phyloP scores from a whole-genome alignment of 805 yeast species.

The Torulaspora franciscae region DNA sequence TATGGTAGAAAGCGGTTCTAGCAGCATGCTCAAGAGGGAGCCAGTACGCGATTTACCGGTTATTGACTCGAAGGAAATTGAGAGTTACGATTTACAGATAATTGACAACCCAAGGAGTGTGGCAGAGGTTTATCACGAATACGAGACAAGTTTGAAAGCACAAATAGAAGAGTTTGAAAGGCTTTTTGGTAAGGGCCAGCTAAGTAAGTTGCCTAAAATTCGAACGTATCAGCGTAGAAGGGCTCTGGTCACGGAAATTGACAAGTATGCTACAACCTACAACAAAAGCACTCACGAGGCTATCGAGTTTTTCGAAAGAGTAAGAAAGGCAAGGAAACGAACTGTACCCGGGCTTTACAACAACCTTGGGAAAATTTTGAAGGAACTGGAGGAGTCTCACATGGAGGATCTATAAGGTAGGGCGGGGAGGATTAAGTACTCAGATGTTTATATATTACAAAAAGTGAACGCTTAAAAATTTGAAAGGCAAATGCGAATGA shows the following conservation, averaged over 20 bases:
- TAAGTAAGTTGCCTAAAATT: constrained; percentile 34
- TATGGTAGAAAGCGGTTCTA: background rate
- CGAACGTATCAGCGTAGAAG: constrained; percentile 38
- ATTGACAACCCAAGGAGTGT: constrained; percentile 34
- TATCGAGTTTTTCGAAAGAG: constrained; percentile 32
- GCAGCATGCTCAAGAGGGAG: background rate
- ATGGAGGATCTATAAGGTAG: background rate
- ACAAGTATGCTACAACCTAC: constrained; percentile 31
- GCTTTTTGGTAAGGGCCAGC: constrained; percentile 28
- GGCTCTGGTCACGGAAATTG: constrained; percentile 36
- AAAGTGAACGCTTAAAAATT: background rate
- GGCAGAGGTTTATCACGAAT: constrained; percentile 34
- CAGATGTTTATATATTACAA: constrained; percentile 2
- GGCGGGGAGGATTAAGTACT: background rate
- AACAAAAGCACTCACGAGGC: constrained; percentile 29
- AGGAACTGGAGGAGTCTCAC: constrained; percentile 9
- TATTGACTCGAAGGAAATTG: constrained; percentile 5
- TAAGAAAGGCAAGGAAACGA: constrained; percentile 33
- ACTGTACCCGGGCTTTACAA: constrained; percentile 39
- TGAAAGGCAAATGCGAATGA: background rate
- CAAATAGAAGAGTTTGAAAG: constrained; percentile 37
- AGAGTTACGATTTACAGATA: constrained; percentile 27
- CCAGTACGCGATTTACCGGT: background rate
- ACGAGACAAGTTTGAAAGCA: constrained; percentile 30
- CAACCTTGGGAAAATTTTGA: constrained; percentile 32